Base-by-base conservation (phyloP, 2,329 filamentous ascomycete species). In the Dothidotthia symphoricarpi region DNA sequence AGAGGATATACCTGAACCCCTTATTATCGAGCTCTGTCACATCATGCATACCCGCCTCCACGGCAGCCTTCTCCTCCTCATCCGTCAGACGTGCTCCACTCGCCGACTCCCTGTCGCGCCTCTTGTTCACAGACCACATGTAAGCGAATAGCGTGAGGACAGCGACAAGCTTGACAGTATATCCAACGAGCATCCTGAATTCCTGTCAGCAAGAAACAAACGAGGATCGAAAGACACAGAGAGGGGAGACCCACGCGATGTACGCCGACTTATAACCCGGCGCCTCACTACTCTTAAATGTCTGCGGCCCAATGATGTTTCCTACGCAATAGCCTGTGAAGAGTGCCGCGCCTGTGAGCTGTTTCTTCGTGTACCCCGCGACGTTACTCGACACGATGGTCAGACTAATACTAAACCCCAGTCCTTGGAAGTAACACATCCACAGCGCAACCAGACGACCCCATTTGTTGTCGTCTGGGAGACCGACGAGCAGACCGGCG, bases 321-420 rank as follows among this genome's bases (percentile, higher is more conserved):
- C 63, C 63, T 0, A 62, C 41, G 34, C 61, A 68, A 29, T 66
- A 78, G 0, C 72, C 73, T 15, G 66, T 59, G 39, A 66, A 69
- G 4, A 68, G 46, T 3, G 57, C 57, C 2, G 53, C 60, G 13
- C 79, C 80, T 3, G 78, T 80, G 24, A 82, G 74, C 37, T 82
- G 78, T 52, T 83, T 59, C 49, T 65, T 63, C 5, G 62, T 65
- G 16, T 63, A 58, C 4, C 61, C 62, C 13, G 59, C 59, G 3
- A 59, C 47, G 48, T 78, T 78, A 30, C 70, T 71, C 0, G 72
- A 56, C n/a, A 60, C 51, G n/a, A 60, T 59, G 1, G 64, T 60
- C 14, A 54, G 26, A 55, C 55, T 17, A 52, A 51, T 24, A 47
- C 47, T 43, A 34, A 48, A 47, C 10, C 77, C 50, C 12, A 45